These are phyloP conservation scores for Brettanomyces nanus DNA, from an alignment of 805 yeast genomes.

Conservation along the genomic window DNA sequence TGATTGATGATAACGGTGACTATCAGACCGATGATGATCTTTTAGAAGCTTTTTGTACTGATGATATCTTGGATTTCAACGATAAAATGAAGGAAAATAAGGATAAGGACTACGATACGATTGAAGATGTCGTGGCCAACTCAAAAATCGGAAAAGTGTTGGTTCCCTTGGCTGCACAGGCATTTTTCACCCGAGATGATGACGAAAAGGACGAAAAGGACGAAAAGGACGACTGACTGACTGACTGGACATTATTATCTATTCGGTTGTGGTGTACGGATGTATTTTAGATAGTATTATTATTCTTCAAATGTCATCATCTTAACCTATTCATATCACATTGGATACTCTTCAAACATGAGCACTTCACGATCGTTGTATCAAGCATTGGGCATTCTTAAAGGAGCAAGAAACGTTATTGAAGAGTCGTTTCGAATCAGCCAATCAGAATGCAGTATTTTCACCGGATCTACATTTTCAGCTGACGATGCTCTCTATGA, in stretches of 20 bases:
- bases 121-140: constrained; percentile 16
- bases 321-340: too few species aligned
- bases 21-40: constrained; percentile 22
- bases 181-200: constrained; percentile 17
- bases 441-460: too few species aligned
- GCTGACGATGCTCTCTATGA: constrained; percentile 21
- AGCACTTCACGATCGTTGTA: constrained; percentile 21
- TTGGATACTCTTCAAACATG: constrained; percentile 1
- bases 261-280: too few species aligned
- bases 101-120: constrained; percentile 10
- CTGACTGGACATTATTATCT: too few species aligned
- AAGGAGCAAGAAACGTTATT: constrained; percentile 22
- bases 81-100: constrained; percentile 9
- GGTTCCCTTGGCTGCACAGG: constrained; percentile 29
- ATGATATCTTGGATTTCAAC: constrained; percentile 20
- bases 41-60: constrained; percentile 22
- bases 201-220: constrained; percentile 6
- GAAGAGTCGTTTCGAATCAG: constrained; percentile 13
- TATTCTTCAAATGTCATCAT: too few species aligned
- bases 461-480: too few species aligned
- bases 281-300: too few species aligned
- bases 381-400: constrained; percentile 18
- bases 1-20: constrained; percentile 18
- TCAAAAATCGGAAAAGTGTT: constrained; percentile 23
- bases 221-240: constrained; percentile 2